Conservation (phyloP, 495 filamentous ascomycete genomes). For the Jackrogersella multiformis region DNA sequence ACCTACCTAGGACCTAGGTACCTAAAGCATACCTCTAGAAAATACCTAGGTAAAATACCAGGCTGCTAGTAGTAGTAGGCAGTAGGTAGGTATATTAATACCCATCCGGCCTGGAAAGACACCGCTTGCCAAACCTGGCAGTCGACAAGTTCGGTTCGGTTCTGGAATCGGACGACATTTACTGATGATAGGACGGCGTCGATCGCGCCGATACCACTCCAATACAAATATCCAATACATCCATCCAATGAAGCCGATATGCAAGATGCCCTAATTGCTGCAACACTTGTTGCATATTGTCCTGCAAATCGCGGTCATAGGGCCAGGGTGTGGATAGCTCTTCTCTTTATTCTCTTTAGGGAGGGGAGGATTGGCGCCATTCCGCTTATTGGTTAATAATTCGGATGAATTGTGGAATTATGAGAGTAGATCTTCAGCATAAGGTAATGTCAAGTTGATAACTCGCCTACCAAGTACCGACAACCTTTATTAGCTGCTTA, state of each 20-base stretch:
- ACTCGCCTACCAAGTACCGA: constrained; percentile 27
- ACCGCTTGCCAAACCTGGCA: constrained; percentile 43
- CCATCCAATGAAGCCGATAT: constrained; percentile 44
- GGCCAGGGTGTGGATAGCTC: constrained; percentile 40
- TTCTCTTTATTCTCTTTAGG: not conserved
- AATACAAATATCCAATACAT: constrained; percentile 42
- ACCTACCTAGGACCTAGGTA: too few relatives aligned
- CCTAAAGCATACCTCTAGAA: constrained; percentile 1
- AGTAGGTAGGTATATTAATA: too few relatives aligned
- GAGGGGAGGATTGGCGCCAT: constrained; percentile 25
- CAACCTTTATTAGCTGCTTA: constrained; percentile 26
- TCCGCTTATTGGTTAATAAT: constrained; percentile 38
- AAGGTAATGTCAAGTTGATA: constrained; percentile 22
- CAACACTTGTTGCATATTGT: constrained; percentile 35
- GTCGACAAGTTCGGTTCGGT: constrained; percentile 39
- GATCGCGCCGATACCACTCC: constrained; percentile 42
- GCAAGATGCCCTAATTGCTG: constrained; percentile 46
- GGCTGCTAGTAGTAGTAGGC: constrained; percentile 1
- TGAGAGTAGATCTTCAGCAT: constrained; percentile 34
- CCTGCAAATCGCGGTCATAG: constrained; percentile 44
- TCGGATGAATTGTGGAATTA: constrained; percentile 46
- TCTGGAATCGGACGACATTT: constrained; percentile 42
- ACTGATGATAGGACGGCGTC: constrained; percentile 39
- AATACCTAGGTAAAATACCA: not conserved
- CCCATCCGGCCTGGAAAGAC: too few relatives aligned